Conservation (phyloP, 2,329 filamentous ascomycete species). For the Sporothrix curviconia region DNA sequence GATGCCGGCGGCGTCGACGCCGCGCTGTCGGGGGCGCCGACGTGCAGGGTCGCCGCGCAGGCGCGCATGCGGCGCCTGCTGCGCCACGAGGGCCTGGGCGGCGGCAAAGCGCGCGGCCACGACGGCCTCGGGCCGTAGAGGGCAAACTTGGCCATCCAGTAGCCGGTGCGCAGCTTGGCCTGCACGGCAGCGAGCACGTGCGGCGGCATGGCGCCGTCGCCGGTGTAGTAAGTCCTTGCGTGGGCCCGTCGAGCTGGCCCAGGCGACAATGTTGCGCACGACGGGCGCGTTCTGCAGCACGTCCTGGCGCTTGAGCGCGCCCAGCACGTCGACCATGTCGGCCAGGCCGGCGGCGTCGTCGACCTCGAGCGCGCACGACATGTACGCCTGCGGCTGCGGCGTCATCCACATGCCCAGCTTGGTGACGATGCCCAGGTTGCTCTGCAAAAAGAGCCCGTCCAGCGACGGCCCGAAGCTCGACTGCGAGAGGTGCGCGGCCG, state of each 20-base stretch:
- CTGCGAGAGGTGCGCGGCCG: slow-evolving; percentile 34
- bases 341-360: slow-evolving; percentile 39
- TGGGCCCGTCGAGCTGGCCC: slow-evolving; percentile 37
- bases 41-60: too few species aligned
- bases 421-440: slow-evolving; percentile 47
- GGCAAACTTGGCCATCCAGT: too few species aligned
- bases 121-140: too few species aligned
- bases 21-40: too few species aligned
- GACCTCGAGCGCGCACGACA: slow-evolving; percentile 41
- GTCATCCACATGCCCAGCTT: slow-evolving; percentile 45
- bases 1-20: too few species aligned
- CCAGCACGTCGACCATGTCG: slow-evolving; percentile 38
- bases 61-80: too few species aligned
- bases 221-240: slow-evolving; percentile 21
- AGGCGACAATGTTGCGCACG: slow-evolving; percentile 40
- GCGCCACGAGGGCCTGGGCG: too few species aligned
- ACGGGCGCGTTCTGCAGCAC: slow-evolving; percentile 37
- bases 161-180: too few species aligned
- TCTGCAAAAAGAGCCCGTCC: slow-evolving; percentile 46
- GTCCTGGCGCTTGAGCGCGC: slow-evolving; percentile 37
- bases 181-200: too few species aligned
- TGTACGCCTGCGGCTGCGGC: slow-evolving; percentile 37
- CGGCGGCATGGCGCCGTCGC: too few species aligned
- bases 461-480: slow-evolving; percentile 36
- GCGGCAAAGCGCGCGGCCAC: too few species aligned